Base-by-base conservation (phyloP, 1,139 yeast species). In the Debaryomyces sp. region DNA sequence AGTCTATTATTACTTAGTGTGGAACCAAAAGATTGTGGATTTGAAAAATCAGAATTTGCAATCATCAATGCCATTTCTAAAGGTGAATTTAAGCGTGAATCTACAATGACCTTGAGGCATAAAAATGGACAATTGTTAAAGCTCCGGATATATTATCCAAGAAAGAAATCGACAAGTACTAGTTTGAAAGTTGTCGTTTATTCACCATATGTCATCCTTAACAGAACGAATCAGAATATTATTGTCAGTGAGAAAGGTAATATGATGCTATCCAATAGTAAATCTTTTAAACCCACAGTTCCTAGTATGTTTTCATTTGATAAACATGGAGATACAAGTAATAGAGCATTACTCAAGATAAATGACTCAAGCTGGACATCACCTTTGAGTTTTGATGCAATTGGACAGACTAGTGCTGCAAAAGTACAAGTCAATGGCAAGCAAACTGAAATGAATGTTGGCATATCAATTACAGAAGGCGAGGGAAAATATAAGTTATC, bases 251-350 rank as follows among this genome's bases (percentile, higher is more conserved):
- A 90, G 46, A 76, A 75, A 37, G 70, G 78, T 23, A 90, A 88
- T 57, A 71, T 80, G 22, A 61, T 82, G 49, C 65, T 70, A 22
- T 70, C 77, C 1, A 57, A 60, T 12, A 72, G 71, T 17, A 55
- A 56, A 46, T 24, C 67, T 50, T 39, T 66, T 9, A 67, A 40
- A 53, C 63, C 50, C 66, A 64, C 55, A 0, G 60, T 70, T 13
- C 97, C 97, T 0, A 80, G 80, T 47, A 83, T 94, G 89, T 92
- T 94, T 71, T 92, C 99, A 0, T 92, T 89, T 62, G 87, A 83
- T 21, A 73, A 71, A 29, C 80, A 75, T 41, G 72, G 70, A 9
- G 86, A 82, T 47, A 77, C 84, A 41, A 79, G 77, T 41, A 87
- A 87, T 57, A 75, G 96, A 51, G 96, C 95, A 0, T 64, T 78